phyloP scores from a whole-genome alignment of 2,329 filamentous ascomycete genomes.

The Neonectria magnoliae region DNA sequence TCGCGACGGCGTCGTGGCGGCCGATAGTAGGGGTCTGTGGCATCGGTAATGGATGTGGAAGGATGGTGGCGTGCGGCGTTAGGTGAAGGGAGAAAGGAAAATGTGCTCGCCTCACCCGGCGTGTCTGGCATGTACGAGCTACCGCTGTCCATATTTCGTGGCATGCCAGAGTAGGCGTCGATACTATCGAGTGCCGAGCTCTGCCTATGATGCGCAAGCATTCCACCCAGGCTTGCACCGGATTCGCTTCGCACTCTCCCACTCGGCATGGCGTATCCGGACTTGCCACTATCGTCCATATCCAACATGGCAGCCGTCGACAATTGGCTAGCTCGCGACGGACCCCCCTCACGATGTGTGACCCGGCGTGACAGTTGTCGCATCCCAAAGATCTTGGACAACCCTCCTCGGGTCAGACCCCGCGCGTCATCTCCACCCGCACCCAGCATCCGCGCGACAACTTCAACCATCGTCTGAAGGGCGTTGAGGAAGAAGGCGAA shows the following conservation, averaged over 20 bases:
- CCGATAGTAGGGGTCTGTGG: slow-evolving; percentile 86
- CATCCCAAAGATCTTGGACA: slow-evolving; percentile 92
- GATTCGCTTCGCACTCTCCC: slow-evolving; percentile 70
- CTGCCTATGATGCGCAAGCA: slow-evolving; percentile 56
- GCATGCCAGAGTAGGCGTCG: slow-evolving; percentile 56
- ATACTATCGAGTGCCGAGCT: slow-evolving; percentile 64
- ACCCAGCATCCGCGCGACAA: slow-evolving; percentile 82
- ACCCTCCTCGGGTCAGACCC: slow-evolving; percentile 79
- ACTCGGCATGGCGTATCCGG: slow-evolving; percentile 62
- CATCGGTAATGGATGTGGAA: slow-evolving; percentile 59
- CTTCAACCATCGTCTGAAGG: slow-evolving; percentile 88
- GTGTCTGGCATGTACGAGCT: slow-evolving; percentile 79
- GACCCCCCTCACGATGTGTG: slow-evolving; percentile 70
- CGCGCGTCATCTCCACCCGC: slow-evolving; percentile 79
- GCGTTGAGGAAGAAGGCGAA: slow-evolving; percentile 96
- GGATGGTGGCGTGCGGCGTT: slow-evolving; percentile 58
- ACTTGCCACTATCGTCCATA: slow-evolving; percentile 72
- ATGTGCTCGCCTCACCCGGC: slow-evolving; percentile 74
- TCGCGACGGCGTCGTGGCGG: slow-evolving; percentile 78
- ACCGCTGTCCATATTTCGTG: slow-evolving; percentile 64
- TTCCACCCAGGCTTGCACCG: slow-evolving; percentile 65
- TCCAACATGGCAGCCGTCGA: slow-evolving; percentile 85
- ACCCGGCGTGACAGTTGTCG: slow-evolving; percentile 83
- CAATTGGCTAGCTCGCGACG: slow-evolving; percentile 81
- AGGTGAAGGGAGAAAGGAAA: slow-evolving; percentile 75